Conservation (phyloP, 2,329 filamentous ascomycete species). For the Colletotrichum sp. region DNA sequence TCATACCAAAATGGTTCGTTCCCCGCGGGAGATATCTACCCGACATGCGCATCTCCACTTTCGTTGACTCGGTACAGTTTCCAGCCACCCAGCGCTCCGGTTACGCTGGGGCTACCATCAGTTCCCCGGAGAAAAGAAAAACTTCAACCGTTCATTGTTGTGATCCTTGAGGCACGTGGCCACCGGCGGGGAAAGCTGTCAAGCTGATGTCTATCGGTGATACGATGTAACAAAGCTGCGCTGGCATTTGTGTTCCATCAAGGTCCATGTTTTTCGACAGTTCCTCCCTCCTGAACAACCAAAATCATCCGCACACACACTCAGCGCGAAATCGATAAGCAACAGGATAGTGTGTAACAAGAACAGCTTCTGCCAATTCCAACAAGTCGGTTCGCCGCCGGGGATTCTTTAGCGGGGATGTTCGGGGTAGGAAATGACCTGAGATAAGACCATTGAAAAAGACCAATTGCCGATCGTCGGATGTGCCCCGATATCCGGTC, state of each 20-base stretch:
- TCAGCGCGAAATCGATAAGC: background rate
- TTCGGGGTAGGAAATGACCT: background rate
- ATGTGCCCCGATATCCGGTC: background rate
- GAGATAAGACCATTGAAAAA: slow-evolving; percentile 13
- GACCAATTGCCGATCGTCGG: slow-evolving; percentile 12
- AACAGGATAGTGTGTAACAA: background rate
- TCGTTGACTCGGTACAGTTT: background rate
- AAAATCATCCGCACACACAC: background rate
- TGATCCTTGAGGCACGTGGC: background rate
- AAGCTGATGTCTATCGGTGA: background rate
- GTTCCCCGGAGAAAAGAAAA: background rate
- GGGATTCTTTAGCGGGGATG: background rate
- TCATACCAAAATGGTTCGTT: background rate
- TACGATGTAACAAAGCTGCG: background rate
- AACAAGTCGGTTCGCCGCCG: background rate
- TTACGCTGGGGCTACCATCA: background rate
- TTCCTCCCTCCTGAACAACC: rapidly evolving
- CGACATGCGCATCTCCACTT: background rate
- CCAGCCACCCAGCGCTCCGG: background rate
- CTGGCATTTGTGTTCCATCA: background rate
- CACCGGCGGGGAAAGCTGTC: background rate
- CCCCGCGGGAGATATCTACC: slow-evolving; percentile 17
- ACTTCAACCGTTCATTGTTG: background rate
- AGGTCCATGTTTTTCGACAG: background rate
- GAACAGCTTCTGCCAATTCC: background rate